Evolutionary conservation across 2,329 filamentous ascomycete genomes (phyloP).

Genomic region (Pestalotiopsis sp.): DNA sequence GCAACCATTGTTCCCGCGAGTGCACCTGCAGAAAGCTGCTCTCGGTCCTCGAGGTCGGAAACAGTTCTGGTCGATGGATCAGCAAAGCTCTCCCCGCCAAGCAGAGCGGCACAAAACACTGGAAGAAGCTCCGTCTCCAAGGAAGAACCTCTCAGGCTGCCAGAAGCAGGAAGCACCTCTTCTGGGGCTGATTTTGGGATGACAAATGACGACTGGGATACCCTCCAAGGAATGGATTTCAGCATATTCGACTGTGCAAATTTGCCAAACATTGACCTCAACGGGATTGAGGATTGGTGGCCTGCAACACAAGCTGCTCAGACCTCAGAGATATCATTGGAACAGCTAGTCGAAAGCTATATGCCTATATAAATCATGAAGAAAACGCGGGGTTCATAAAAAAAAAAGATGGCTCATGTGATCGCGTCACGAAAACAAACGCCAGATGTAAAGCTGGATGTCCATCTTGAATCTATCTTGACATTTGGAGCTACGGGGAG

Average conservation of each 20-base stretch:
- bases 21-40: neutral
- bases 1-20: neutral
- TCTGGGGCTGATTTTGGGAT: neutral
- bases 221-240: neutral
- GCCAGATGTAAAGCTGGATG: too few relatives aligned
- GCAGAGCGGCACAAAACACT: neutral
- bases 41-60: neutral
- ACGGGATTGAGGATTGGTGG: neutral
- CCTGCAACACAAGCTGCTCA: neutral
- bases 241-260: neutral
- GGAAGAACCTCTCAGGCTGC: neutral
- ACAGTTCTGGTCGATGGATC: neutral
- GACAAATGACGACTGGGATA: neutral
- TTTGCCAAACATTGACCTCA: neutral
- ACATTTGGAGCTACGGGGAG: too few relatives aligned
- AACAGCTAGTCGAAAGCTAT: neutral
- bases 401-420: too few relatives aligned
- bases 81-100: neutral
- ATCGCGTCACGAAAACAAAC: too few relatives aligned
- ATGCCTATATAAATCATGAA: neutral
- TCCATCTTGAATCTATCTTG: too few relatives aligned
- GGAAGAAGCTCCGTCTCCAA: neutral
- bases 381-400: too few relatives aligned
- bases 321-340: neutral
- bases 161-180: neutral